Conservation (phyloP, 352 stramenopile species). For the Aphanomyces astaci region DNA sequence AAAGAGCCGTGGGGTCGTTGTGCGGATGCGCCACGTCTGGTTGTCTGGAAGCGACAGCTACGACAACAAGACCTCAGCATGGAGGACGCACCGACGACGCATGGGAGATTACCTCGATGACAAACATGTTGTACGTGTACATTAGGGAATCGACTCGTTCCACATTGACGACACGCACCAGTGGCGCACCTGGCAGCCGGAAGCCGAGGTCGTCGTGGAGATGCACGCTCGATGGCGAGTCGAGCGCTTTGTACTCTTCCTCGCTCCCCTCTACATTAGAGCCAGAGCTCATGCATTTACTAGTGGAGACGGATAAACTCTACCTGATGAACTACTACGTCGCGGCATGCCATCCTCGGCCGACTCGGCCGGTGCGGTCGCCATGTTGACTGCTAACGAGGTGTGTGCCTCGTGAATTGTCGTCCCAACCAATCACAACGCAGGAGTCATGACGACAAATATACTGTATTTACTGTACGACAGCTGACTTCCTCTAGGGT, state of each 20-base stretch:
- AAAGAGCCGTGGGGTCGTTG: slow-evolving; percentile 9
- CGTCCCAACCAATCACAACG: too few relatives aligned
- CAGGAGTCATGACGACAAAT: too few relatives aligned
- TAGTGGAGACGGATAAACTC: background rate
- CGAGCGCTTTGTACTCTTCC: background rate
- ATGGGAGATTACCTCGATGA: slow-evolving; percentile 11
- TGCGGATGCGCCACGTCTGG: slow-evolving; percentile 16
- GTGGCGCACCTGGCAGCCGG: background rate
- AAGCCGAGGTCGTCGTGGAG: background rate
- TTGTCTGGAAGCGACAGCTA: background rate
- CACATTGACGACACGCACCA: slow-evolving; percentile 2
- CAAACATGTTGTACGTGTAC: slow-evolving; percentile 21
- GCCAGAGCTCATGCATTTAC: background rate
- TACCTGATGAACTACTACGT: background rate
- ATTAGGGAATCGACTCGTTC: slow-evolving; percentile 2
- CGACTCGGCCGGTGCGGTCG: too few relatives aligned
- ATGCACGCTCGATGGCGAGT: background rate
- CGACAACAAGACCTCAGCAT: background rate
- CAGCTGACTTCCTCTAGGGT: too few relatives aligned
- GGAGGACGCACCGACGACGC: background rate
- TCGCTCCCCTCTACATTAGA: background rate
- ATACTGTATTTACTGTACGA: too few relatives aligned
- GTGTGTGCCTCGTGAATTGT: too few relatives aligned
- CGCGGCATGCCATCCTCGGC: too few relatives aligned
- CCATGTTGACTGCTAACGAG: too few relatives aligned